Evolutionary conservation across 2,329 filamentous ascomycete genomes (phyloP), one percentile per base, ranked within the genome.

Genomic region (Venturia asperata): DNA sequence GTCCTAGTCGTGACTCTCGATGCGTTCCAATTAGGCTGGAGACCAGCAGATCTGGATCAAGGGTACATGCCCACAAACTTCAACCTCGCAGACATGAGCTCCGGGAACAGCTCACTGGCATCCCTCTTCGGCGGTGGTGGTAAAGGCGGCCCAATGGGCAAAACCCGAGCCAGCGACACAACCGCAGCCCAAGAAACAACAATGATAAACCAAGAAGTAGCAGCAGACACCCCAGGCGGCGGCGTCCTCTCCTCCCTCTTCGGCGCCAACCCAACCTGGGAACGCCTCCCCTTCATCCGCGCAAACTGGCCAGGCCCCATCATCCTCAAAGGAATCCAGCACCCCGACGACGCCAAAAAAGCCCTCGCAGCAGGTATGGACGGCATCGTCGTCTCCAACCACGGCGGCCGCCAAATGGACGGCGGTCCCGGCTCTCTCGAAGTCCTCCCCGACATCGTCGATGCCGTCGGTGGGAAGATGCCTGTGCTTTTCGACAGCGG

Each of bases 1-100:
- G 86, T 85, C 0, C 78, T 91, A 0, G 83, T 91, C 7, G 85
- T 92, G 0, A 92, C 89, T 0, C 78, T 91, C 0, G 89, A 92
- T 73, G 91, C 87, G 0, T 89, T 85, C 74, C 81, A 81, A 15
- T 78, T 91, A 43, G 83, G 82, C 0, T 92, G 88, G 87, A 79
- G 89, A 47, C 88, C 87, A 0, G 79, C 78, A 0, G 88, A 91
- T 70, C 79, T 91, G 6, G 87, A 90, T 62, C n/a, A 34, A 19
- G 47, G 24, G 0, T 88, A 84, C 69, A 61, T 61, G 60, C 60
- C 60, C 17, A 45, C 60, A 10, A 61, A 61, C 37, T 58, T 58
- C 30, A 19, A 19, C 19, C 30, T 58, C 17, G 7, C 27, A 5
- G 30, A 58, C 37, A 21, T 52, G 1, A 52, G 47, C 6, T 37